Evolutionary conservation across 257 asterid species (phyloP).

Genomic region (Ophiorrhiza pumila): DNA sequence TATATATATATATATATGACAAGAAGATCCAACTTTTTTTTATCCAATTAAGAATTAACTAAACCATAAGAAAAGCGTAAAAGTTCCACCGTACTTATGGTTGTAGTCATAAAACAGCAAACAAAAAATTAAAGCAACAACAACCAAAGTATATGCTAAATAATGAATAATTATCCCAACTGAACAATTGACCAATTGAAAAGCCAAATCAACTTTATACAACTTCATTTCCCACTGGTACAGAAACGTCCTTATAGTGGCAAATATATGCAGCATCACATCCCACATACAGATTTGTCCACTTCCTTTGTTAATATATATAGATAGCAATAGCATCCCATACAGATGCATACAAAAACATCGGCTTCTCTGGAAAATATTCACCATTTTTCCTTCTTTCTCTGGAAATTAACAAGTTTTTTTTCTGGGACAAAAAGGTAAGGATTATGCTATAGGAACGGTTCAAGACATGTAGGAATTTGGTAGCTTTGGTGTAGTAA

Average conservation of each 20-base stretch:
- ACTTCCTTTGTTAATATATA: background rate
- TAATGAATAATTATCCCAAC: too few species aligned
- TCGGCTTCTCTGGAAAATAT: background rate
- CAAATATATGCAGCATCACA: background rate
- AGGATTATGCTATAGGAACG: background rate
- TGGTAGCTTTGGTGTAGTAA: background rate
- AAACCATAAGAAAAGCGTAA: background rate
- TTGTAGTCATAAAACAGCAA: background rate
- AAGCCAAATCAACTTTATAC: constrained; percentile 2
- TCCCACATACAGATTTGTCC: background rate
- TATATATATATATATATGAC: too few species aligned
- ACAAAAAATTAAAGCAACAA: background rate
- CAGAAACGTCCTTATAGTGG: background rate
- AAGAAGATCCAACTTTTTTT: constrained; percentile 21
- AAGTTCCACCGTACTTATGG: background rate
- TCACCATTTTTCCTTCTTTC: background rate
- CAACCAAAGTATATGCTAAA: background rate
- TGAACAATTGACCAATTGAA: background rate
- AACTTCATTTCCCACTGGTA: background rate
- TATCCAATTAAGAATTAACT: background rate
- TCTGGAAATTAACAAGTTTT: too few species aligned
- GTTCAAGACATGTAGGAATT: background rate
- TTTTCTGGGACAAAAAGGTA: too few species aligned
- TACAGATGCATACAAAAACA: constrained; percentile 1
- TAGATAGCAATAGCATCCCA: background rate